These are phyloP conservation scores for Kodamaea lidongshanica DNA, from an alignment of 805 yeast species.

Conservation along the genomic window DNA sequence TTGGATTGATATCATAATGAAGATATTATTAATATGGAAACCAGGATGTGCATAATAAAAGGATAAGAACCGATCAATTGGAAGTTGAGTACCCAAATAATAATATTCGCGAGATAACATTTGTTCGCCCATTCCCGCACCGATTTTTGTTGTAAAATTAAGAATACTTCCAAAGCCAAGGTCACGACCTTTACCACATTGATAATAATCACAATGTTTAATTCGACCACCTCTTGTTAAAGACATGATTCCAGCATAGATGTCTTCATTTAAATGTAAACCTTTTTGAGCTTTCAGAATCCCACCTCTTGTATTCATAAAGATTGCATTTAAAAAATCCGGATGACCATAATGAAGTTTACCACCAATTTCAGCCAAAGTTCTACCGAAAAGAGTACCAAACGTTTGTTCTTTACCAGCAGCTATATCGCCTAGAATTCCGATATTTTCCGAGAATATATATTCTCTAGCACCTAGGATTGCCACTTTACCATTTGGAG, in stretches of 20 bases:
- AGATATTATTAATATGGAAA: constrained; percentile 85
- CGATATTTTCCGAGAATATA: constrained; percentile 87
- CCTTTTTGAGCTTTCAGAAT: constrained; percentile 93
- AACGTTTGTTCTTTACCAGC: constrained; percentile 97
- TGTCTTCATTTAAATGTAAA: constrained; percentile 88
- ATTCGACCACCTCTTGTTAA: constrained; percentile 85
- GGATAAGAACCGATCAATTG: constrained; percentile 82
- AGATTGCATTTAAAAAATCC: constrained; percentile 83
- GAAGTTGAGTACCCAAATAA: constrained; percentile 82
- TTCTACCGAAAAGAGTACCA: constrained; percentile 91
- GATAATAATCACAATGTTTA: constrained; percentile 92
- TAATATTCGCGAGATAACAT: constrained; percentile 86
- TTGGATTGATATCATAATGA: constrained; percentile 82
- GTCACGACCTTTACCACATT: constrained; percentile 96
- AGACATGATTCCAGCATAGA: constrained; percentile 93
- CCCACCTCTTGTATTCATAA: constrained; percentile 95
- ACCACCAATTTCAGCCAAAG: constrained; percentile 89
- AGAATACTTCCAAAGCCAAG: constrained; percentile 87
- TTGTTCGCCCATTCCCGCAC: constrained; percentile 99
- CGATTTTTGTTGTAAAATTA: constrained; percentile 91
- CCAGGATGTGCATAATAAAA: constrained; percentile 98
- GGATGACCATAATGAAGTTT: constrained; percentile 96
- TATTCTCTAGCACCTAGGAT: constrained; percentile 94
- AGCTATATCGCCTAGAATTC: constrained; percentile 91
- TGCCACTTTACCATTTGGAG: constrained; percentile 41